Conservation (phyloP, 768 basidiomycete genomes). For the Amyloporia xantha region DNA sequence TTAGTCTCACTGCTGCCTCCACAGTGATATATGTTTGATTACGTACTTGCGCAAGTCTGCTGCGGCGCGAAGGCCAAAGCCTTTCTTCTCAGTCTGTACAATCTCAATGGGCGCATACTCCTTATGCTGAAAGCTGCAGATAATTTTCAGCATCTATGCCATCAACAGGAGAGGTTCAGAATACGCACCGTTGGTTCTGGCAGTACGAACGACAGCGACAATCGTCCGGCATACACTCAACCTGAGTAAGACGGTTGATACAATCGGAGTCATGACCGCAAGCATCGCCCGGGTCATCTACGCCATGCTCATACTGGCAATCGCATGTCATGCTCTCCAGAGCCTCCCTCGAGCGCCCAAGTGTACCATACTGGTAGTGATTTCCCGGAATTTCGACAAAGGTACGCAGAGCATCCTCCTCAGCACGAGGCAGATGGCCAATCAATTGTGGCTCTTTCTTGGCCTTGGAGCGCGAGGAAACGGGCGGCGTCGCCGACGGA, state of each 20-base stretch:
- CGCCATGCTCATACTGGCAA: slow-evolving; percentile 68
- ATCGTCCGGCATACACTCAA: slow-evolving; percentile 89
- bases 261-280: slow-evolving; percentile 90
- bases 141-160: no score
- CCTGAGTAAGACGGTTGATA: slow-evolving; percentile 95
- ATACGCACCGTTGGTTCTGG: slow-evolving; percentile 83
- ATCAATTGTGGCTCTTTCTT: slow-evolving; percentile 60
- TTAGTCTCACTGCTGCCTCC: neutral
- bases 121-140: slow-evolving; percentile 73
- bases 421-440: slow-evolving; percentile 70
- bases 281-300: slow-evolving; percentile 54
- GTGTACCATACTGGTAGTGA: slow-evolving; percentile 79
- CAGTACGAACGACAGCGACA: slow-evolving; percentile 80
- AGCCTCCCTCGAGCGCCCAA: slow-evolving; percentile 84
- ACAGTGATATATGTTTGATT: neutral
- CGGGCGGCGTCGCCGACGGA: slow-evolving; percentile 30
- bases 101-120: slow-evolving; percentile 85
- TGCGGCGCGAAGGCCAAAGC: slow-evolving; percentile 84
- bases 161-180: no score
- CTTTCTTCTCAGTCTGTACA: slow-evolving; percentile 92
- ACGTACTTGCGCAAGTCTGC: slow-evolving; percentile 57
- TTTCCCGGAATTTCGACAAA: slow-evolving; percentile 73
- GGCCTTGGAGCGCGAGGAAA: slow-evolving; percentile 22
- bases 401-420: slow-evolving; percentile 59
- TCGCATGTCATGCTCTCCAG: slow-evolving; percentile 96